Base-by-base conservation (phyloP, 257 asterid species). In the Capsicum chinense region DNA sequence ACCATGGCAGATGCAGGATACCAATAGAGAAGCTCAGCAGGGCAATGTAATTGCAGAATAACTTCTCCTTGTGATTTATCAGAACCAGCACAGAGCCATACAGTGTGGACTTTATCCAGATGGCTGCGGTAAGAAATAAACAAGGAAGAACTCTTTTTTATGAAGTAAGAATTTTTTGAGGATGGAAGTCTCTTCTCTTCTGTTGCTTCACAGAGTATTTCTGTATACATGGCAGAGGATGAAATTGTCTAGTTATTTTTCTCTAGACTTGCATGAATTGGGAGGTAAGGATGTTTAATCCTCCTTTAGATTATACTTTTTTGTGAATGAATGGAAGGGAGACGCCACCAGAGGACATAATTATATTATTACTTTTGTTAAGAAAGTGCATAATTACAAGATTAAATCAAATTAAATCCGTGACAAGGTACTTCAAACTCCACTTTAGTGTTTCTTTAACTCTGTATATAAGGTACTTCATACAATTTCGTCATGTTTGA, bases 141-240 rank as follows among this genome's bases (percentile, higher is more conserved):
- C 50, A 35, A 15, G 76, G 74, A 37, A 37, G 50, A 67, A 37
- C 52, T 67, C 21, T 37, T 37, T 35, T 39, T 39, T 39, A 4
- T 39, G 44, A 39, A 39, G 44, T 39, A 39, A 39, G 44, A 39
- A 39, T 39, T 39, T 39, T 67, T 67, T 67, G 50, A 67, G 76
- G 37, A 67, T 67, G 76, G 76, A 67, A 67, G 7, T 67, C 50
- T 67, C 52, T 67, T 67, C 76, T 67, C 50, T 67, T 67, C 76
- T 67, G 21, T 67, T 35, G 52, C 50, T 14, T 35, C 50, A 35
- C 16, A 47, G 50, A 6, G 52, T 35, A 67, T 14, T 37, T 14
- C 37, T 14, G 52, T 37, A 67, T 67, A 67, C 21, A 67, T 67
- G 50, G 76, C 9, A 9, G 44, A 62, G 9, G 76, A 37, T 35